Percentiles rank a stretch among this genome's conserved stretches.
These are phyloP conservation scores for Candida caryicola DNA, from an alignment of 805 yeast species.

Conservation along the genomic window DNA sequence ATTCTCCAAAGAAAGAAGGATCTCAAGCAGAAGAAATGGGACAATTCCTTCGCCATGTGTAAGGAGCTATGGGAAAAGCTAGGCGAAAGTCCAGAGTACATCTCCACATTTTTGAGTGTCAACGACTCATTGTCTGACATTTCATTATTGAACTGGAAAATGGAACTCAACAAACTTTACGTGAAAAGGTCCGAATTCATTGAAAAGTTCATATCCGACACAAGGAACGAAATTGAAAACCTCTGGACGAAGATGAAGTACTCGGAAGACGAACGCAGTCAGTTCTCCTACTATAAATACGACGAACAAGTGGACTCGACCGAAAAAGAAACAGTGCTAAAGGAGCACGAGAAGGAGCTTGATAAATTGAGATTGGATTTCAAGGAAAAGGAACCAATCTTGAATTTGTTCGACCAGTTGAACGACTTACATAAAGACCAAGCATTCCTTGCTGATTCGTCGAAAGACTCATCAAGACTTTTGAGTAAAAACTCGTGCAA, in stretches of 20 bases:
- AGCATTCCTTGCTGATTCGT: slow-evolving; percentile 58
- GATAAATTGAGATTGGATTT: slow-evolving; percentile 47
- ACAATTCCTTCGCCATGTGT: slow-evolving; percentile 40
- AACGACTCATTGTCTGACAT: slow-evolving; percentile 48
- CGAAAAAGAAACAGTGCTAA: slow-evolving; percentile 58
- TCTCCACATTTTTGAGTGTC: slow-evolving; percentile 40
- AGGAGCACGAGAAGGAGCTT: slow-evolving; percentile 64
- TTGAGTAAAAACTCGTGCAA: slow-evolving; percentile 73
- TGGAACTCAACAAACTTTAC: slow-evolving; percentile 56
- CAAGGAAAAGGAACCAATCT: slow-evolving; percentile 50
- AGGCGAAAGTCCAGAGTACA: slow-evolving; percentile 42
- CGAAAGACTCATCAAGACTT: slow-evolving; percentile 77
- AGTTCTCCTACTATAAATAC: slow-evolving; percentile 43
- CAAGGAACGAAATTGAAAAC: slow-evolving; percentile 55
- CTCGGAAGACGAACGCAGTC: slow-evolving; percentile 47
- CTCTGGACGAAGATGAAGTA: slow-evolving; percentile 64
- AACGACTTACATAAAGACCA: slow-evolving; percentile 59
- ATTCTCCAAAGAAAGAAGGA: slow-evolving; percentile 31
- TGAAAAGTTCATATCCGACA: slow-evolving; percentile 62
- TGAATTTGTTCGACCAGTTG: slow-evolving; percentile 55
- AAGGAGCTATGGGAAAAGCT: slow-evolving; percentile 55
- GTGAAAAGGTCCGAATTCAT: slow-evolving; percentile 61
- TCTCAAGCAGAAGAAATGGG: slow-evolving; percentile 35
- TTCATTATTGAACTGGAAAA: slow-evolving; percentile 49
- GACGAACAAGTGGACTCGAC: slow-evolving; percentile 33